phyloP scores from a whole-genome alignment of 495 filamentous ascomycete species.

The Staphylotrichum longicolle region DNA sequence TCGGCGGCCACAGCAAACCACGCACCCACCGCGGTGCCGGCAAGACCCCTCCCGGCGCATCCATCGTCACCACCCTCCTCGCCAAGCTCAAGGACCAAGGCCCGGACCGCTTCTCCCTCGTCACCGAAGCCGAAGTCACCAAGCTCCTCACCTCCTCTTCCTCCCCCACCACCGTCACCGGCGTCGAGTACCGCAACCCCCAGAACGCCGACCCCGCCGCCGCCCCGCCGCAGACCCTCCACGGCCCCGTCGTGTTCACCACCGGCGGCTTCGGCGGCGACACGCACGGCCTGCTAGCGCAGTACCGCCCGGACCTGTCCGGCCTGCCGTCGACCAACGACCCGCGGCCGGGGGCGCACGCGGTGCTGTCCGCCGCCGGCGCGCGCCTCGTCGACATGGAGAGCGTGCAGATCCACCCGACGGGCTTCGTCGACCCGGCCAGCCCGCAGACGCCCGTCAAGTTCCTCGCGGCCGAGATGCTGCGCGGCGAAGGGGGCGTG shows the following conservation, averaged over 20 bases:
- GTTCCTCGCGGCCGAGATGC: slow-evolving; percentile 60
- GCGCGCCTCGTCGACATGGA: slow-evolving; percentile 59
- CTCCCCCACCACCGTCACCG: slow-evolving; percentile 26
- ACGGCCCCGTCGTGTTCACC: slow-evolving; percentile 56
- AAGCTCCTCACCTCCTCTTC: neutral
- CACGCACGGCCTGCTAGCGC: slow-evolving; percentile 49
- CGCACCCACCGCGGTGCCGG: slow-evolving; percentile 56
- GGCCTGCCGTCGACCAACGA: slow-evolving; percentile 62
- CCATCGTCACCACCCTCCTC: slow-evolving; percentile 53
- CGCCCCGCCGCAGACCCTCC: slow-evolving; percentile 24
- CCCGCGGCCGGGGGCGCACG: slow-evolving; percentile 49
- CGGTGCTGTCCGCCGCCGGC: slow-evolving; percentile 45
- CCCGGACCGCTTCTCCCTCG: slow-evolving; percentile 42
- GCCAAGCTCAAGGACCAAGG: slow-evolving; percentile 41
- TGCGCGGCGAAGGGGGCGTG: slow-evolving; percentile 59
- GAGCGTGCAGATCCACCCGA: slow-evolving; percentile 61
- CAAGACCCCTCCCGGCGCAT: slow-evolving; percentile 50
- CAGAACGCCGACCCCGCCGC: neutral
- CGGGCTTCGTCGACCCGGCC: slow-evolving; percentile 68
- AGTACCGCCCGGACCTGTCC: slow-evolving; percentile 55
- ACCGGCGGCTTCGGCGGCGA: slow-evolving; percentile 61
- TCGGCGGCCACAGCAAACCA: slow-evolving; percentile 52
- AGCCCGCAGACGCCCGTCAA: slow-evolving; percentile 42
- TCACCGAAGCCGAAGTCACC: slow-evolving; percentile 24
- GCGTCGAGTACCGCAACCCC: slow-evolving; percentile 36